A percentile compares a stretch with the other conserved stretches of the same genome.
These are phyloP conservation scores for Alternaria sp. DNA, from an alignment of 2,329 filamentous ascomycete species.

Conservation along the genomic window DNA sequence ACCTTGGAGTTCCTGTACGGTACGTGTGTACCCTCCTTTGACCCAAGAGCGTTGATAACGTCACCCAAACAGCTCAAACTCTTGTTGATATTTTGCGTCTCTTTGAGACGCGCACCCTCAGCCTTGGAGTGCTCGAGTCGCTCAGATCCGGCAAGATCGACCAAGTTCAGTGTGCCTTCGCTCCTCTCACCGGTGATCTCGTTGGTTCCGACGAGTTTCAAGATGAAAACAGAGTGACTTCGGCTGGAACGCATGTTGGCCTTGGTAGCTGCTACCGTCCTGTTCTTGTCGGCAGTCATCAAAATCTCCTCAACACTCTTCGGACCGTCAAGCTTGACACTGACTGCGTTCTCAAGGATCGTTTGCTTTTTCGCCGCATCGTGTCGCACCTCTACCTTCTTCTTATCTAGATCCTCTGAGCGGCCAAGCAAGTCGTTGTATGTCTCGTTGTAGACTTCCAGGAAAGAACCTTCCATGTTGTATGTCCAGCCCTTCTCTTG, in stretches of 20 bases:
- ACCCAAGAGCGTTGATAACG: conserved; percentile 91
- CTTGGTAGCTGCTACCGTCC: conserved; percentile 94
- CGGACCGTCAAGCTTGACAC: conserved; percentile 78
- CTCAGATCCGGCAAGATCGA: conserved; percentile 94
- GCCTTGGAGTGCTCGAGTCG: conserved; percentile 85
- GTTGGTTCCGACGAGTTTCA: conserved; percentile 73
- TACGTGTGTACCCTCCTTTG: conserved; percentile 77
- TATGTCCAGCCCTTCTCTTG: conserved; percentile 94
- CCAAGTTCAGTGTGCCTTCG: conserved; percentile 92
- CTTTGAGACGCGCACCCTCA: conserved; percentile 84
- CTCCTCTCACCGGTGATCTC: conserved; percentile 79
- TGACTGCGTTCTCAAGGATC: conserved; percentile 78
- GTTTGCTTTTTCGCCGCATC: conserved; percentile 84
- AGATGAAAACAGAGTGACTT: conserved; percentile 94
- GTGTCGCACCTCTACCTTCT: conserved; percentile 88
- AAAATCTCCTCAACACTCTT: conserved; percentile 82
- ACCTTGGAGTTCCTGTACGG: conserved; percentile 96
- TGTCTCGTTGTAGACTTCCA: conserved; percentile 98
- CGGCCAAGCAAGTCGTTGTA: conserved; percentile 85
- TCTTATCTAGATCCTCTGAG: conserved; percentile 74
- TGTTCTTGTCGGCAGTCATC: conserved; percentile 79
- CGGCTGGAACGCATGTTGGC: conserved; percentile 94
- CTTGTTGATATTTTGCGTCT: conserved; percentile 98
- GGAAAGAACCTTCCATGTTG: conserved; percentile 90
- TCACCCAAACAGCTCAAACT: conserved; percentile 90